phyloP scores from a whole-genome alignment of 2,329 filamentous ascomycete species.

The Albophoma yamanashiensis region DNA sequence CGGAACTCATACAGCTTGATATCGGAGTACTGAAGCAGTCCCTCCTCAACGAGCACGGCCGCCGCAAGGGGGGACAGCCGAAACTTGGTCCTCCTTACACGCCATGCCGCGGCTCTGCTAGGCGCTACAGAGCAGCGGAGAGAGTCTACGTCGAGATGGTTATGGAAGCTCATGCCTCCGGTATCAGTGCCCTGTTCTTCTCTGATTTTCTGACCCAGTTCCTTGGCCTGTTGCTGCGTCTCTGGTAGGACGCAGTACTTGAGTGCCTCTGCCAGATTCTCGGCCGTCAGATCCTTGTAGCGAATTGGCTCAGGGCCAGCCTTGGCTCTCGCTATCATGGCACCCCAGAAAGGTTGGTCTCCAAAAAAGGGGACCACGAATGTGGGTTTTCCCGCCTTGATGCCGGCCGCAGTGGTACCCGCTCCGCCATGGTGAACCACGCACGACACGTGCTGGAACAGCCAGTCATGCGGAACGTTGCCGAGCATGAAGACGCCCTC shows the following conservation, averaged over 20 bases:
- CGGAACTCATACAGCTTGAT: constrained; percentile 52
- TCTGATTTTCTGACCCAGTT: constrained; percentile 54
- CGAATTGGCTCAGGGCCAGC: constrained; percentile 63
- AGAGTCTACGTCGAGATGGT: constrained; percentile 54
- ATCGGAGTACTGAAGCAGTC: constrained; percentile 55
- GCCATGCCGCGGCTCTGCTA: constrained; percentile 62
- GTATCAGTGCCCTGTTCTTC: constrained; percentile 53
- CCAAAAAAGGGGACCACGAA: constrained; percentile 82
- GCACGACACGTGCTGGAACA: constrained; percentile 69
- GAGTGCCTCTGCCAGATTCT: constrained; percentile 57
- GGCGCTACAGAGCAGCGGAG: constrained; percentile 62
- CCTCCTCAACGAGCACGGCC: constrained; percentile 53
- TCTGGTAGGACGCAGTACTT: constrained; percentile 46
- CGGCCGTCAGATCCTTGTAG: constrained; percentile 54
- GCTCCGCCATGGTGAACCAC: constrained; percentile 86
- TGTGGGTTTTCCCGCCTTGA: constrained; percentile 68
- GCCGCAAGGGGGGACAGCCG: constrained; percentile 64
- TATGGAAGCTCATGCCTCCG: constrained; percentile 59
- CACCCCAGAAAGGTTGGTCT: constrained; percentile 75
- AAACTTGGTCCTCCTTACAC: constrained; percentile 55
- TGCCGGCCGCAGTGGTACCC: constrained; percentile 80
- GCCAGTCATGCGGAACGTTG: constrained; percentile 81
- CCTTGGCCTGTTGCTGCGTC: constrained; percentile 42
- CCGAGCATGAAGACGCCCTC: constrained; percentile 74
- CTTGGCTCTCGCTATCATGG: constrained; percentile 61